Evolutionary conservation across 768 basidiomycete genomes (phyloP).

Genomic region (Auriscalpium microsporum): DNA sequence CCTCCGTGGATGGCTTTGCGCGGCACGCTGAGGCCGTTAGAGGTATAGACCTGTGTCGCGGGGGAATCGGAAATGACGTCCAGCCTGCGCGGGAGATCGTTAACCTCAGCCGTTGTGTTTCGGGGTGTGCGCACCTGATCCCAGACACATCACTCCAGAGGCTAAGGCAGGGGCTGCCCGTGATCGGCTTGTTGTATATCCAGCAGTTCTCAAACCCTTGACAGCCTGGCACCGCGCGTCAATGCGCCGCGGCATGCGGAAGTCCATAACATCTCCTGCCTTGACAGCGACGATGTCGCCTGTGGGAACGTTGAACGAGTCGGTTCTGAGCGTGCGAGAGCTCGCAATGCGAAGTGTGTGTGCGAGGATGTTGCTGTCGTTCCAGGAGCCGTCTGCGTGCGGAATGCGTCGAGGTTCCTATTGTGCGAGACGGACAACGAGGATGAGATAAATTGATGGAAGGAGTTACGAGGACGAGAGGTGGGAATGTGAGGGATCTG

Average conservation of each 20-base stretch:
- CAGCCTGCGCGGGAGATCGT: conserved; percentile 23
- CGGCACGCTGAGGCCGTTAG: conserved; percentile 36
- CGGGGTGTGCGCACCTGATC: conserved; percentile 28
- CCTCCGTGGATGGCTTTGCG: conserved; percentile 44
- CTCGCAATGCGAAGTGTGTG: conserved; percentile 1
- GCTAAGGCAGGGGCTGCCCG: conserved; percentile 24
- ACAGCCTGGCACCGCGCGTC: conserved; percentile 28
- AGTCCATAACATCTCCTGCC: conserved; percentile 33
- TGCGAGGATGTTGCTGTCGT: not conserved
- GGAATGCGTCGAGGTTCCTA: conserved; percentile 1
- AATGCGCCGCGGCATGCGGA: conserved; percentile 24
- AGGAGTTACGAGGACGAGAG: too few species aligned
- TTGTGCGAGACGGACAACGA: not conserved
- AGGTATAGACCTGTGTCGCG: conserved; percentile 42
- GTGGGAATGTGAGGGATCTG: too few species aligned
- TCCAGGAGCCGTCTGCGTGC: not conserved
- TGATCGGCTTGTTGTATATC: conserved; percentile 35
- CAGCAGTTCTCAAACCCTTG: conserved; percentile 43
- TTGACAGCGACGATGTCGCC: not conserved
- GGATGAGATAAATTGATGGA: too few species aligned
- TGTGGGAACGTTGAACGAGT: not conserved
- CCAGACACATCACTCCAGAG: conserved; percentile 43
- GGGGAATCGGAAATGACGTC: conserved; percentile 45
- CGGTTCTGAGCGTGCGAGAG: not conserved
- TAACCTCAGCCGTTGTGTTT: not conserved